phyloP scores from a whole-genome alignment of 2,329 filamentous ascomycete genomes.

The Monilinia laxa region DNA sequence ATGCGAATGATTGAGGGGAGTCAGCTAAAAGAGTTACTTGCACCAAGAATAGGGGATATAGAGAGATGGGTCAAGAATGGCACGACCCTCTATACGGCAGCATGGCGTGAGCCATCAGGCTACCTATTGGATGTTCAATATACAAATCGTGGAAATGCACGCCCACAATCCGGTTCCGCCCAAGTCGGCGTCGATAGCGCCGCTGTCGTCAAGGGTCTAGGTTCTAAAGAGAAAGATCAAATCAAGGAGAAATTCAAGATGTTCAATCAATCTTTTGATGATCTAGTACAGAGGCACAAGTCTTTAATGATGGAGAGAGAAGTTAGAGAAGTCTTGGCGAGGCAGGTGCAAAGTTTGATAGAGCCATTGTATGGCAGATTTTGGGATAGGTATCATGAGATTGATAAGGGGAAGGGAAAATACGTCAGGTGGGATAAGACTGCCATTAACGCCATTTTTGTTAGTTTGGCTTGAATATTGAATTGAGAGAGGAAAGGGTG shows the following conservation, averaged over 20 bases:
- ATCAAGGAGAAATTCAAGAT: slow-evolving; percentile 95
- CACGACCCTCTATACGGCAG: slow-evolving; percentile 75
- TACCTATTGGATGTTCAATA: slow-evolving; percentile 89
- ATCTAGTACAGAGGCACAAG: slow-evolving; percentile 80
- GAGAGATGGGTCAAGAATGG: slow-evolving; percentile 88
- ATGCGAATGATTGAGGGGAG: slow-evolving; percentile 82
- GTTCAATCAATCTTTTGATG: slow-evolving; percentile 90
- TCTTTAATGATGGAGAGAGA: slow-evolving; percentile 86
- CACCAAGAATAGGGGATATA: slow-evolving; percentile 63
- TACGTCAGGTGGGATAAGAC: slow-evolving; percentile 97
- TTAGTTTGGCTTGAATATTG: slow-evolving; percentile 15
- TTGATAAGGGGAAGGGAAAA: slow-evolving; percentile 97
- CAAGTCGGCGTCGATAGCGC: slow-evolving; percentile 65
- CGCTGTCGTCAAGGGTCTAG: slow-evolving; percentile 78
- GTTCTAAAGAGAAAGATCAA: slow-evolving; percentile 88
- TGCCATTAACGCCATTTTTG: slow-evolving; percentile 65
- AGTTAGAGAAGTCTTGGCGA: slow-evolving; percentile 74
- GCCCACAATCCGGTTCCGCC: slow-evolving; percentile 71
- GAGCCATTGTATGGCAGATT: slow-evolving; percentile 94
- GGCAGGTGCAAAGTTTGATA: slow-evolving; percentile 86
- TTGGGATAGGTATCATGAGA: slow-evolving; percentile 95
- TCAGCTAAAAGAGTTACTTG: slow-evolving; percentile 71
- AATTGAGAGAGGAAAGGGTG: not conserved
- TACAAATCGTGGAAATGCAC: slow-evolving; percentile 65
- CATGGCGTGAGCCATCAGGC: slow-evolving; percentile 84